phyloP scores from a whole-genome alignment of 2,329 filamentous ascomycete genomes.

The Trichoderma endophyticum region DNA sequence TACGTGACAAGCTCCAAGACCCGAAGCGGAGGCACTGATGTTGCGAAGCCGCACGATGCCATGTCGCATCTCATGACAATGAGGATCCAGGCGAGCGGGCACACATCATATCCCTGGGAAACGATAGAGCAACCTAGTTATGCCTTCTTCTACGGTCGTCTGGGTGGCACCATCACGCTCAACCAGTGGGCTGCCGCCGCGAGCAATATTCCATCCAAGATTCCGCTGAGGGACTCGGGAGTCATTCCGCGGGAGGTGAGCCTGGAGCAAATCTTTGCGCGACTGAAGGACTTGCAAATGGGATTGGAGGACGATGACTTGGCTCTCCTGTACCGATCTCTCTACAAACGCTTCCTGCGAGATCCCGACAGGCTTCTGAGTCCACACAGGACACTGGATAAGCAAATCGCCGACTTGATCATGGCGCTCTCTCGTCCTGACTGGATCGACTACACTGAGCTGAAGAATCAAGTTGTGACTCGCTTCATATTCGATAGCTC shows the following conservation, averaged over 20 bases:
- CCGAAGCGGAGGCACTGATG: slow-evolving; percentile 43
- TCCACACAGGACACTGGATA: slow-evolving; percentile 63
- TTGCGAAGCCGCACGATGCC: slow-evolving; percentile 48
- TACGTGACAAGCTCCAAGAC: slow-evolving; percentile 47
- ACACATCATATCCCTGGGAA: slow-evolving; percentile 58
- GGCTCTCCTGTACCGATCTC: slow-evolving; percentile 56
- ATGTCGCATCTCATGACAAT: slow-evolving; percentile 60
- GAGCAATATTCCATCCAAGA: slow-evolving; percentile 53
- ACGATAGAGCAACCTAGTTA: slow-evolving; percentile 73
- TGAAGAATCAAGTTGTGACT: slow-evolving; percentile 69
- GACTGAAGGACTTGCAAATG: slow-evolving; percentile 56
- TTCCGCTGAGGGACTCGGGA: slow-evolving; percentile 57
- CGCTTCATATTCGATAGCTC: slow-evolving; percentile 66
- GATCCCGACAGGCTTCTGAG: slow-evolving; percentile 62
- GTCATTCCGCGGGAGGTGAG: slow-evolving; percentile 59
- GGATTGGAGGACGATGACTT: slow-evolving; percentile 57
- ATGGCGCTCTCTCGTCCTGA: slow-evolving; percentile 63
- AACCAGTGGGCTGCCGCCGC: slow-evolving; percentile 65
- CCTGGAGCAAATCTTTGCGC: slow-evolving; percentile 54
- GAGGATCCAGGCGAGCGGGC: slow-evolving; percentile 42
- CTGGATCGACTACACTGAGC: slow-evolving; percentile 71
- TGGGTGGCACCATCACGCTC: slow-evolving; percentile 68
- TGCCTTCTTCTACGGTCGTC: slow-evolving; percentile 62
- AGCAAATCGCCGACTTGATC: slow-evolving; percentile 70
- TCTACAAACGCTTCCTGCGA: slow-evolving; percentile 66